These are phyloP conservation scores for Theileria sp. DNA, from an alignment of 169 alveolate species.

Conservation along the genomic window DNA sequence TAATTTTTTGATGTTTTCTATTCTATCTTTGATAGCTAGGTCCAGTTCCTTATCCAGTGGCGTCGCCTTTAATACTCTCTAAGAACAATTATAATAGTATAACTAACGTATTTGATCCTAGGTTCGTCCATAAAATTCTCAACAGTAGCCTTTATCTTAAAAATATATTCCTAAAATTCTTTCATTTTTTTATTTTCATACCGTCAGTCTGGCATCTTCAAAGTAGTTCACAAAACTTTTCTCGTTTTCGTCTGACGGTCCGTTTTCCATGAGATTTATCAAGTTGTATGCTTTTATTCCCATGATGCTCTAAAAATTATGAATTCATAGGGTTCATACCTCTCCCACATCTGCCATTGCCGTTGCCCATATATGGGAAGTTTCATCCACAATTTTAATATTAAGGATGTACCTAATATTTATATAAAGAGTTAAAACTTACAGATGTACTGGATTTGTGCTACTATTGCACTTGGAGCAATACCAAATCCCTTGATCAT, in stretches of 20 bases:
- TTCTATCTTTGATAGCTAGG: conserved; percentile 27
- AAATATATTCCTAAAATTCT: conserved; percentile 42
- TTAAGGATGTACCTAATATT: conserved; percentile 44
- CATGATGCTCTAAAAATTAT: conserved; percentile 20
- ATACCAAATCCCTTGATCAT: conserved; percentile 52
- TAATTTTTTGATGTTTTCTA: conserved; percentile 36
- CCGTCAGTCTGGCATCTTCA: conserved; percentile 64
- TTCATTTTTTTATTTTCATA: neutral
- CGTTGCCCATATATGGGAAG: conserved; percentile 70
- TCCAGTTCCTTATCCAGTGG: conserved; percentile 30
- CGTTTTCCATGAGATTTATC: conserved; percentile 28
- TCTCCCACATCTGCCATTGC: conserved; percentile 71
- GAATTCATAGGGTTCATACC: neutral
- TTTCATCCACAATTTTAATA: conserved; percentile 69
- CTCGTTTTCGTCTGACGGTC: conserved; percentile 37
- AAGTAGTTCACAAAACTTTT: conserved; percentile 53
- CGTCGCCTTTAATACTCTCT: conserved; percentile 42
- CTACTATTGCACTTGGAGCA: conserved; percentile 69
- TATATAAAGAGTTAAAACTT: neutral
- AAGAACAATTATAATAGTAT: neutral
- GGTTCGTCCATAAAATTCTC: conserved; percentile 63
- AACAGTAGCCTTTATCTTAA: conserved; percentile 40
- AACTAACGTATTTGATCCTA: conserved; percentile 34
- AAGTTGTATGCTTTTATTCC: conserved; percentile 40
- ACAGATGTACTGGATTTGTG: conserved; percentile 65